phyloP scores from a whole-genome alignment of 805 yeast species.

The Sungouiozyma ichnusensis region DNA sequence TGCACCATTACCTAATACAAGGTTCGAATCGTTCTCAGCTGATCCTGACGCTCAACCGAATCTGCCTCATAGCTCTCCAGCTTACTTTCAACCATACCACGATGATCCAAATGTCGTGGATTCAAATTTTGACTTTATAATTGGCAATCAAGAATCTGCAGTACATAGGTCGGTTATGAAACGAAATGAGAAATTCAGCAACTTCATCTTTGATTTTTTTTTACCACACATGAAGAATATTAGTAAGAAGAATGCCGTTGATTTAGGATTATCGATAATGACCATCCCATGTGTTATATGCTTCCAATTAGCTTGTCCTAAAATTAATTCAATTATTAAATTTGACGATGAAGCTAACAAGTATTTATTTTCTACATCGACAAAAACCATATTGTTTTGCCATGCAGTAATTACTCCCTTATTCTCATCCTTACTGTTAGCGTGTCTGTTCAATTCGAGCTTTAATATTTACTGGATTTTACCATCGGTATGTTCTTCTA shows the following conservation, averaged over 20 bases:
- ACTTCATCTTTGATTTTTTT: slow-evolving; percentile 9
- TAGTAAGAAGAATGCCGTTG: slow-evolving; percentile 14
- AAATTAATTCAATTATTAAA: slow-evolving; percentile 17
- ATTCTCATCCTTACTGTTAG: slow-evolving; percentile 11
- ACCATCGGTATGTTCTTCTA: slow-evolving; percentile 7
- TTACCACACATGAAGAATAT: slow-evolving; percentile 29
- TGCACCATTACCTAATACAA: background rate
- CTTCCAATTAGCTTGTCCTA: slow-evolving; percentile 30
- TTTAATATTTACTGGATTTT: slow-evolving; percentile 9
- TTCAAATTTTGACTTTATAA: too few species aligned
- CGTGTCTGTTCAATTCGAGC: slow-evolving; percentile 10
- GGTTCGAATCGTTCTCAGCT: background rate
- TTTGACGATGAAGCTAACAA: slow-evolving; percentile 19
- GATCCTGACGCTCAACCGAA: background rate
- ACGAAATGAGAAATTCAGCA: slow-evolving; percentile 4
- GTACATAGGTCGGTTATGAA: background rate
- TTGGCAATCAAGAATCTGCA: background rate
- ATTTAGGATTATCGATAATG: slow-evolving; percentile 22
- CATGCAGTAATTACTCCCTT: slow-evolving; percentile 29
- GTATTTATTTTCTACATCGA: slow-evolving; percentile 12
- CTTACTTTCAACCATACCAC: slow-evolving; percentile 15
- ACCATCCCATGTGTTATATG: slow-evolving; percentile 29
- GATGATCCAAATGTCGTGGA: slow-evolving; percentile 11
- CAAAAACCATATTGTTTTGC: slow-evolving; percentile 16
- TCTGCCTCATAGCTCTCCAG: slow-evolving; percentile 15